Evolutionary conservation across 2,329 filamentous ascomycete genomes (phyloP), one percentile per base, ranked within the genome.

Genomic region (Raffaelea ambrosiae): DNA sequence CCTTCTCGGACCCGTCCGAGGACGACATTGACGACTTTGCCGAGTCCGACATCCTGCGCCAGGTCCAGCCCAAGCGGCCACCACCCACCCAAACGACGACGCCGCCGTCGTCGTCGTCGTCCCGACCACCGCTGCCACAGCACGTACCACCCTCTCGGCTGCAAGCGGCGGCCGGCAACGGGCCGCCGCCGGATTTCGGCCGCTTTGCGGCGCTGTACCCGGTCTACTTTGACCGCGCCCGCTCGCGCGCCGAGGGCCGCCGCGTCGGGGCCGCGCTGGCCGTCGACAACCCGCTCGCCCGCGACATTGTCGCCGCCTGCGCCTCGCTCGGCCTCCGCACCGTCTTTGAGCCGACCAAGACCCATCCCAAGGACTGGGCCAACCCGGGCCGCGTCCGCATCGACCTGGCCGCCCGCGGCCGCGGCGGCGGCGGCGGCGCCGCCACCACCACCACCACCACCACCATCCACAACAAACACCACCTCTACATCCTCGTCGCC

Each of bases 311-410:
- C 40, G 84, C 87, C 62, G 91, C 90, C n/a, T 86, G 86, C 65
- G 81, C 83, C 39, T 68, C 74, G 41, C 75, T 95, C 51, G 78
- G 83, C 26, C 70, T 88, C 33, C 76, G 79, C 52, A 83, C 84
- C 40, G 81, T 93, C 8, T 85, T 96, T 63, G 93, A 98, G 69
- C 88, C 90, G 1, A 85, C 86, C 61, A 95, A 95, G 72, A 77
- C 82, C 51, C 93, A 98, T 66, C 93, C 93, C 7, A 91, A 93
- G 69, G 93, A 98, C 71, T 98, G 93, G 93, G 84, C 85, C 48
- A 98, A 98, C 70, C 93, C 93, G 13, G 93, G 93, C 3, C 77
- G 93, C 50, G 87, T 97, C 53, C 82, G 87, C 57, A 81, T 97
- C 44, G 70, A 83, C 60, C 70, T 96, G 20, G 10, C 9, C n/a